Conservation (phyloP, 1,139 yeast species). For the Geotrichum phurueaensis region DNA sequence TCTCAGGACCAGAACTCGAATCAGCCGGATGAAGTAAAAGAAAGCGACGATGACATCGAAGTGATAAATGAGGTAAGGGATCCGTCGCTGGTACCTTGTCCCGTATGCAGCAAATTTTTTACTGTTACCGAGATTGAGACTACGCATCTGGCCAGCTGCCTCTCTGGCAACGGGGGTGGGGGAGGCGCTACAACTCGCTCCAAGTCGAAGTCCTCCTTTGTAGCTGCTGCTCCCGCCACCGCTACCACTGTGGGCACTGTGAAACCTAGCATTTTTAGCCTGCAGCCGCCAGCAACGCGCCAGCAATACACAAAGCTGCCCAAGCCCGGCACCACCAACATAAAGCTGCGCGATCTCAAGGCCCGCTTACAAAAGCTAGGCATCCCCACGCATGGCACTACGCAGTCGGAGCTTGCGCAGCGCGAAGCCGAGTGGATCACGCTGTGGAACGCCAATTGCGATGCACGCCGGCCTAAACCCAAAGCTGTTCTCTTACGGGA, state of each 20-base stretch:
- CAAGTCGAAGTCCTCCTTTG: no score
- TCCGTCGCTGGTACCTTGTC: slow-evolving; percentile 42
- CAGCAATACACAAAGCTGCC: slow-evolving; percentile 9
- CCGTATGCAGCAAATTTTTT: slow-evolving; percentile 58
- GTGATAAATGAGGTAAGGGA: neutral
- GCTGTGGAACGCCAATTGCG: slow-evolving; percentile 77
- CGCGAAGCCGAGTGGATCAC: slow-evolving; percentile 76
- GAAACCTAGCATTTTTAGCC: neutral
- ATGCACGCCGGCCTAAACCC: slow-evolving; percentile 61
- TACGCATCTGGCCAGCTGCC: slow-evolving; percentile 66
- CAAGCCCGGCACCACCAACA: slow-evolving; percentile 47
- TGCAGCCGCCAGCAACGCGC: slow-evolving; percentile 1
- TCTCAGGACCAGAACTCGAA: neutral
- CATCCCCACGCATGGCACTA: slow-evolving; percentile 53
- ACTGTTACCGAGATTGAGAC: slow-evolving; percentile 55
- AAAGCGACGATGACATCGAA: slow-evolving; percentile 8
- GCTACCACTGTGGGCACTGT: neutral
- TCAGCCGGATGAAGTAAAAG: slow-evolving; percentile 6
- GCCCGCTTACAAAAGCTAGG: slow-evolving; percentile 51
- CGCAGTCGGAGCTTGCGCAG: slow-evolving; percentile 52
- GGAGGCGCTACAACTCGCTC: neutral
- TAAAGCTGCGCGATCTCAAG: slow-evolving; percentile 45
- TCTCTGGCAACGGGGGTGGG: slow-evolving; percentile 25
- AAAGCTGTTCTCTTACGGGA: slow-evolving; percentile 50
- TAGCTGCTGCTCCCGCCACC: slow-evolving; percentile 4